These are phyloP conservation scores for Avena atlantica DNA, from an alignment of 176 grass and related monocot species.

Conservation along the genomic window DNA sequence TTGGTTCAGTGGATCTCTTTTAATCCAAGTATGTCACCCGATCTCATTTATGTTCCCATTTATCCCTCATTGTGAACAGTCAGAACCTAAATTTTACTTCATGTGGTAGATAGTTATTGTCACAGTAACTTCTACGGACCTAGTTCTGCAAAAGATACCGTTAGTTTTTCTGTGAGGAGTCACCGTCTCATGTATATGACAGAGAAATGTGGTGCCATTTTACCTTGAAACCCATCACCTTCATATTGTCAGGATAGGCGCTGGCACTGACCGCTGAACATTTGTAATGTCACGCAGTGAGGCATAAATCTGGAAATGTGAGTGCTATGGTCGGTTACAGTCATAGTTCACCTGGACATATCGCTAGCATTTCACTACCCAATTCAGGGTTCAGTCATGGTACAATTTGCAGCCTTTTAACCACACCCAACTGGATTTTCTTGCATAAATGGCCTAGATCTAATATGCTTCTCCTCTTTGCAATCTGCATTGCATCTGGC, in stretches of 20 bases:
- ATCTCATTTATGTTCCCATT: neutral
- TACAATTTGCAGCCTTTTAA: neutral
- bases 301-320: slow-evolving; percentile 51
- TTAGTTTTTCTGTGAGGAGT: neutral
- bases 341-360: neutral
- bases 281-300: slow-evolving; percentile 65
- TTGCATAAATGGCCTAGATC: slow-evolving; percentile 78
- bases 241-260: slow-evolving; percentile 70
- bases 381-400: neutral
- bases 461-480: slow-evolving; percentile 78
- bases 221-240: slow-evolving; percentile 76
- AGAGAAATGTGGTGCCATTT: slow-evolving; percentile 14
- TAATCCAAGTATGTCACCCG: neutral
- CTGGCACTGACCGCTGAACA: slow-evolving; percentile 66
- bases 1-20: neutral
- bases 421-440: slow-evolving; percentile 53
- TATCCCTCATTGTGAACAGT: neutral
- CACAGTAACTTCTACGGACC: slow-evolving; percentile 71
- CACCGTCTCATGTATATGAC: neutral
- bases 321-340: neutral
- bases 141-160: slow-evolving; percentile 54
- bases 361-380: slow-evolving; percentile 40
- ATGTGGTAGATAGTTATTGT: neutral
- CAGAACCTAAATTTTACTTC: slow-evolving; percentile 10
- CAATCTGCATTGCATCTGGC: slow-evolving; percentile 64